These are phyloP conservation scores for Clohesyomyces aquaticus DNA, from an alignment of 495 filamentous ascomycete genomes.

Conservation along the genomic window DNA sequence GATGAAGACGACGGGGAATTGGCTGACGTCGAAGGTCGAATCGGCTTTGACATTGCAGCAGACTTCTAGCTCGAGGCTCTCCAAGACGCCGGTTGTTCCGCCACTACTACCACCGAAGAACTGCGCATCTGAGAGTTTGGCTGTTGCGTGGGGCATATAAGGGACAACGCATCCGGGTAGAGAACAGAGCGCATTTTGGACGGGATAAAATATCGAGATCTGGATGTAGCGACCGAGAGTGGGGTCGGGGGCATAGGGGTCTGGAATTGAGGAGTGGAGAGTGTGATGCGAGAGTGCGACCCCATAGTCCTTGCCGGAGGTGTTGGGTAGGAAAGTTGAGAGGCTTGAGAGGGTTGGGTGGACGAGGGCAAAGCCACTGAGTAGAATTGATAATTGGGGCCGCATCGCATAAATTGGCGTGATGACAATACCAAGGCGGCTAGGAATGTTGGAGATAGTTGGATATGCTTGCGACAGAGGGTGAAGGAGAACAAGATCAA, in stretches of 20 bases:
- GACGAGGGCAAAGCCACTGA: neutral
- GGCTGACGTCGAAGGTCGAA: neutral
- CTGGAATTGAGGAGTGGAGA: neutral
- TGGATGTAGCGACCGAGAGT: constrained; percentile 22
- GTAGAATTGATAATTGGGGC: neutral
- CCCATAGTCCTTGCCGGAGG: neutral
- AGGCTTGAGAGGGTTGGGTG: neutral
- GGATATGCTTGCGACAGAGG: no score
- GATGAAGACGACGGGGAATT: constrained; percentile 60
- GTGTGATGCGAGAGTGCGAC: neutral
- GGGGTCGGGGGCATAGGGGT: neutral
- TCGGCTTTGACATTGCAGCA: constrained; percentile 4
- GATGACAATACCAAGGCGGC: no score
- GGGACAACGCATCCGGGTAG: neutral
- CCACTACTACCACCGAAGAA: constrained; percentile 4
- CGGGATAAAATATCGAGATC: neutral
- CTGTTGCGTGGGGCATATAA: constrained; percentile 1
- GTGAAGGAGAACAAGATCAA: no score
- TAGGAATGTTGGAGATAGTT: no score
- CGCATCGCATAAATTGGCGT: no score
- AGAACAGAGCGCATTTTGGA: neutral
- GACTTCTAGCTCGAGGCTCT: constrained; percentile 29
- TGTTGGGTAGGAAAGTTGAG: neutral
- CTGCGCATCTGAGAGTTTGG: neutral
- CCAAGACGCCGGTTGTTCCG: constrained; percentile 11